Evolutionary conservation across 2,329 filamentous ascomycete species (phyloP).

Genomic region (Cladophialophora yegresii): DNA sequence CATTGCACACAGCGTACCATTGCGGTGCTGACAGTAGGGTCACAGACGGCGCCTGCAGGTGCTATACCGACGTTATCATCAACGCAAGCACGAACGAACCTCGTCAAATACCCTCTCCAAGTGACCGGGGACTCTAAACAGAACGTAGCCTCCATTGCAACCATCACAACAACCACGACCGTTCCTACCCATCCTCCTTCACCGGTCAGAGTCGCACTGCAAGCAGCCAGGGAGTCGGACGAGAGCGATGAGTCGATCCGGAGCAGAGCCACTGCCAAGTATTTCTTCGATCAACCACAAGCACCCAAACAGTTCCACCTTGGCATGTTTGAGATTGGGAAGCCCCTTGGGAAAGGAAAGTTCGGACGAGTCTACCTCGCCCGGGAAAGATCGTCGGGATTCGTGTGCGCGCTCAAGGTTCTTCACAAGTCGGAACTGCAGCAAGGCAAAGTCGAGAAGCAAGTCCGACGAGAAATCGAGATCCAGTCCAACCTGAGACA

Average conservation of each 20-base stretch:
- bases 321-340: slow-evolving; percentile 91
- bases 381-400: slow-evolving; percentile 74
- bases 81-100: slow-evolving; percentile 69
- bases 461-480: slow-evolving; percentile 83
- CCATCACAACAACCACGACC: slow-evolving; percentile 39
- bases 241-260: slow-evolving; percentile 48
- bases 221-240: slow-evolving; percentile 48
- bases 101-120: slow-evolving; percentile 83
- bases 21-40: background rate
- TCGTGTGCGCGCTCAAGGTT: slow-evolving; percentile 84
- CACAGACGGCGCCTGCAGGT: slow-evolving; percentile 22
- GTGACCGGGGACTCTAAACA: slow-evolving; percentile 66
- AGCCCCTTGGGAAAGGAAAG: slow-evolving; percentile 82
- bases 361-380: slow-evolving; percentile 85
- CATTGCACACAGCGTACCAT: background rate
- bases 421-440: slow-evolving; percentile 81
- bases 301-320: slow-evolving; percentile 69
- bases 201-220: slow-evolving; percentile 55
- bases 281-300: slow-evolving; percentile 60
- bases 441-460: slow-evolving; percentile 79
- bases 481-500: slow-evolving; percentile 86
- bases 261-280: slow-evolving; percentile 33
- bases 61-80: slow-evolving; percentile 43
- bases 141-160: slow-evolving; percentile 60
- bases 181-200: slow-evolving; percentile 50